These are phyloP conservation scores for Cydonia oblonga DNA, from an alignment of 331 rosid genomes.

Conservation along the genomic window DNA sequence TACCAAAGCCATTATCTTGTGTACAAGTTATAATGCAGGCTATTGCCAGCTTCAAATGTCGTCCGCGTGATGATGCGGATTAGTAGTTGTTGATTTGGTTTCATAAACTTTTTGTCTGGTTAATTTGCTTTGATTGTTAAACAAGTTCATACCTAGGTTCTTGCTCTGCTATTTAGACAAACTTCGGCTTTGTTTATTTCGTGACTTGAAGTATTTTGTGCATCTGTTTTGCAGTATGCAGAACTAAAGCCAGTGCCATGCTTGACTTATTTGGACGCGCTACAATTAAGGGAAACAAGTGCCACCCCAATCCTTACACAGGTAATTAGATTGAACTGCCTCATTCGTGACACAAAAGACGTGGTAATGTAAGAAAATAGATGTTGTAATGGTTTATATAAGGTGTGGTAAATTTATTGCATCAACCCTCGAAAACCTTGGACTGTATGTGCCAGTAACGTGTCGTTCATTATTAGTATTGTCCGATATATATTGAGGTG, in stretches of 20 bases:
- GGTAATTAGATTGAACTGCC: constrained; percentile 30
- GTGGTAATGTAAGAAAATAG: neutral
- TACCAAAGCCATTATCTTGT: neutral
- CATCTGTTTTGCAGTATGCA: constrained; percentile 65
- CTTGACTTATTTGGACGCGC: constrained; percentile 73
- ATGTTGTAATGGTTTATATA: neutral
- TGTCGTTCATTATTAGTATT: too few species aligned
- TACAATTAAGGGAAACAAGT: constrained; percentile 49
- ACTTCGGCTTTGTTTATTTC: neutral
- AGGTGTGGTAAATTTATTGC: neutral
- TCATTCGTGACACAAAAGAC: neutral
- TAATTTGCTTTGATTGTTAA: neutral
- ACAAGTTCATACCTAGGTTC: neutral
- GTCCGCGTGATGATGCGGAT: neutral
- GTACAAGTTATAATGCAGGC: neutral
- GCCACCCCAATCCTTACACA: constrained; percentile 88
- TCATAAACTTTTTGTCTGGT: neutral
- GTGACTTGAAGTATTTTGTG: neutral
- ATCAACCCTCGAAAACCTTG: neutral
- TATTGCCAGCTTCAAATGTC: neutral
- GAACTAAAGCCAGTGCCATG: constrained; percentile 96
- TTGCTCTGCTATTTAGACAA: neutral
- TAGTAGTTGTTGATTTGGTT: neutral
- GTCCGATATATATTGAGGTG: neutral
- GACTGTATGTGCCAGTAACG: neutral